Conservation (phyloP, 306 rosid species). For the Cucurbita maxima region DNA sequence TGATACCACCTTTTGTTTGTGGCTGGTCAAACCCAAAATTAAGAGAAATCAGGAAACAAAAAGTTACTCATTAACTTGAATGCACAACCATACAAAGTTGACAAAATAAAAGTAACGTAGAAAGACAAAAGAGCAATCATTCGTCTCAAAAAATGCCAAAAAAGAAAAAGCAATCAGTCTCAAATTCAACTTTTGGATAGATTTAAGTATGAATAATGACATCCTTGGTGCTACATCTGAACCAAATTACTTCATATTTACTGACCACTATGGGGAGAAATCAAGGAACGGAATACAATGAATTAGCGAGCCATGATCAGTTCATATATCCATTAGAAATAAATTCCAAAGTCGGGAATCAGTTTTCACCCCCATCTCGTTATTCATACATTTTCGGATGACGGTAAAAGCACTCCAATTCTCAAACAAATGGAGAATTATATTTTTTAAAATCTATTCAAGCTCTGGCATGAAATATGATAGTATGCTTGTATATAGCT, state of each 20-base stretch:
- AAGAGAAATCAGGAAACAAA: constrained; percentile 5
- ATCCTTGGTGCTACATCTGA: neutral
- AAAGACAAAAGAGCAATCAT: neutral
- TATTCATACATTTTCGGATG: neutral
- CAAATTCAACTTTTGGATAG: neutral
- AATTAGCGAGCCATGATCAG: neutral
- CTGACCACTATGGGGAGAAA: neutral
- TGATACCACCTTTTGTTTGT: constrained; percentile 71
- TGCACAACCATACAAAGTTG: neutral
- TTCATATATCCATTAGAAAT: neutral
- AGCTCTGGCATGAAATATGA: neutral
- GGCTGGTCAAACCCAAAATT: constrained; percentile 46
- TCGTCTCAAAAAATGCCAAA: neutral
- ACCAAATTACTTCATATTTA: neutral
- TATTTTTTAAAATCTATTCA: neutral
- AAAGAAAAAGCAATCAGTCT: neutral
- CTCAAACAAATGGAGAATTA: neutral
- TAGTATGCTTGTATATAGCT: neutral
- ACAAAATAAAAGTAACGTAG: neutral
- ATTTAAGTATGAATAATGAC: neutral
- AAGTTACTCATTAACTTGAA: constrained; percentile 13
- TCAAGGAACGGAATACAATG: neutral
- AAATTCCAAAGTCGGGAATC: neutral
- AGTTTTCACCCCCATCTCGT: neutral
- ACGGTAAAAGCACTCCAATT: neutral